Evolutionary conservation across 768 basidiomycete species (phyloP), one percentile per base, ranked within the genome.

Genomic region (Gloeopeniophorella convolvens): DNA sequence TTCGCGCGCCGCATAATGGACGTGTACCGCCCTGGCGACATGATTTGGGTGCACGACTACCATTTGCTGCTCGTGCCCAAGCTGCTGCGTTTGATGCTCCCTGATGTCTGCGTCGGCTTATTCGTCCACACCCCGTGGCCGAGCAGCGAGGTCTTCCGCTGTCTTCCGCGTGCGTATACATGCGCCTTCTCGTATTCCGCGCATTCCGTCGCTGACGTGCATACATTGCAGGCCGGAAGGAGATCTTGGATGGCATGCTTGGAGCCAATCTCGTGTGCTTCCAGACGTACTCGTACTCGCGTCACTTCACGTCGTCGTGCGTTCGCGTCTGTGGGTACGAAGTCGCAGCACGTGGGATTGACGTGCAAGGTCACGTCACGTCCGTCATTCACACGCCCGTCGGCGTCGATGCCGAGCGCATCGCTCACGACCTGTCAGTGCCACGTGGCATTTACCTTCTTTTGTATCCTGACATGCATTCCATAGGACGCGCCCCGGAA

Each of bases 41-140:
- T 99, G 24, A 79, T 98, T 57, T 89, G 89, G 89, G 79, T 91
- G 10, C 87, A 89, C 67, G 95, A 98, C 72, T 99, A 99, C 72
- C 95, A 99, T 64, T 76, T 97, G 28, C 78, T 98, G 47, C 81
- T 98, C 49, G 83, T 91, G 2, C 95, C 95, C 5, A 80, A 84
- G 61, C 75, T 95, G 59, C 70, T 97, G 48, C 81, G 95, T 46
- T 80, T 79, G 62, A 68, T 77, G 13, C 70, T 90, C 58, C 73
- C 81, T 45, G 74, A 83, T 32, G 82, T 79, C 41, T 78, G 83
- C 53, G 72, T 95, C 34, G 95, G 94, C 3, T 78, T 99, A 54
- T 99, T 97, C 68, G 86, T 97, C 37, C 95, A 99, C 69, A 97
- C 95, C 1, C 94, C 95, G 11, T 98, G 97, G 83, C 95, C 95